These are phyloP conservation scores for Cicer chorassanicum DNA, from an alignment of 306 rosid genomes.

Conservation along the genomic window DNA sequence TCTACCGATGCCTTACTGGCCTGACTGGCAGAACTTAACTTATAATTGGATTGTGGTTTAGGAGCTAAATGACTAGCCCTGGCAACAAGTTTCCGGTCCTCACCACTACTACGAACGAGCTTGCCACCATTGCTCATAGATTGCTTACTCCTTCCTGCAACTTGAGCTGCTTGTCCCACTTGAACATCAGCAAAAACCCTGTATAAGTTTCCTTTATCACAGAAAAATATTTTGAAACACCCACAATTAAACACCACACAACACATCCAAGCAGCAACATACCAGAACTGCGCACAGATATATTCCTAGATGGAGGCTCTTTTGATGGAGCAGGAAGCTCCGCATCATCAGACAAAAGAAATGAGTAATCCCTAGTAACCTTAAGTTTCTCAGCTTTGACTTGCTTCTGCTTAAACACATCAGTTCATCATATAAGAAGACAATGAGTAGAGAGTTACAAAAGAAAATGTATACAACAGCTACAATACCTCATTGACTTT, in stretches of 20 bases:
- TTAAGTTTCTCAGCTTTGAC: slow-evolving; percentile 72
- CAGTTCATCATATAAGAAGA: slow-evolving; percentile 36
- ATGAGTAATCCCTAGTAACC: slow-evolving; percentile 89
- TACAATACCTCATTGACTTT: slow-evolving; percentile 67
- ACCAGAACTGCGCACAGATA: slow-evolving; percentile 60
- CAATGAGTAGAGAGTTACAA: not conserved
- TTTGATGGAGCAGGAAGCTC: slow-evolving; percentile 71
- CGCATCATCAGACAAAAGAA: slow-evolving; percentile 77
- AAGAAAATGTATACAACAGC: slow-evolving; percentile 34
- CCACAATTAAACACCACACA: slow-evolving; percentile 42
- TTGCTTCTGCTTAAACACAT: slow-evolving; percentile 56
- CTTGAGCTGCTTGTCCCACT: slow-evolving; percentile 67
- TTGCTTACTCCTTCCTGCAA: slow-evolving; percentile 56
- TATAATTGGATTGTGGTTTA: slow-evolving; percentile 53
- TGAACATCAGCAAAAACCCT: slow-evolving; percentile 67
- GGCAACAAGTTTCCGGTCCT: slow-evolving; percentile 54
- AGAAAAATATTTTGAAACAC: slow-evolving; percentile 49
- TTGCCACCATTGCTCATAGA: slow-evolving; percentile 53
- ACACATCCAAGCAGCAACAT: slow-evolving; percentile 45
- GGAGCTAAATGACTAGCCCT: slow-evolving; percentile 56
- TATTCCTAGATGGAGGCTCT: slow-evolving; percentile 52
- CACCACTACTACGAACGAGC: slow-evolving; percentile 46
- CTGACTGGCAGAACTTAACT: slow-evolving; percentile 57
- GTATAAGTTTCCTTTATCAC: slow-evolving; percentile 63
- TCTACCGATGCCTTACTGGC: slow-evolving; percentile 49